A percentile compares a stretch with the other conserved stretches of the same genome.
Evolutionary conservation across 345 rosid species (phyloP).

Genomic region (Citrus trifoliata): DNA sequence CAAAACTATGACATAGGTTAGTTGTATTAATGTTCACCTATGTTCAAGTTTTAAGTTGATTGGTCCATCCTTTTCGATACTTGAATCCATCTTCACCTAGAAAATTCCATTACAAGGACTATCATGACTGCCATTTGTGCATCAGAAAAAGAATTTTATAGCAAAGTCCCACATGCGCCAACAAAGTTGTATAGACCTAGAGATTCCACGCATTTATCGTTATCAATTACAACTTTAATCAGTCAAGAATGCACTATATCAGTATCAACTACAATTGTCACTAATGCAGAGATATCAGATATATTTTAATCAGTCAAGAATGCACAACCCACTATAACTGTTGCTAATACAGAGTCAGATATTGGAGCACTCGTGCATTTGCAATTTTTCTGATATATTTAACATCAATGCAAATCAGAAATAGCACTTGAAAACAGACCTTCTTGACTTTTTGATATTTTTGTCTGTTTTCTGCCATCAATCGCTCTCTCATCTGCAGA

Average conservation of each 20-base stretch:
- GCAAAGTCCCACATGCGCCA: not conserved
- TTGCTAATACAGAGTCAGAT: not conserved
- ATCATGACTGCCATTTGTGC: not conserved
- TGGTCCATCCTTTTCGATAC: not conserved
- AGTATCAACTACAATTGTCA: not conserved
- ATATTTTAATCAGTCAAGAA: too few species aligned
- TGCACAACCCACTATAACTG: too few species aligned
- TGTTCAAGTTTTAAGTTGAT: not conserved
- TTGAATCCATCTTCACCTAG: not conserved
- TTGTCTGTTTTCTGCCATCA: slow-evolving; percentile 97
- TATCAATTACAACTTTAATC: not conserved
- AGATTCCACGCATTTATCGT: not conserved
- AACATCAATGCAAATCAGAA: not conserved
- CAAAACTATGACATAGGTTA: not conserved
- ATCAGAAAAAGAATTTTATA: not conserved
- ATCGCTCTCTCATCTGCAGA: slow-evolving; percentile 84
- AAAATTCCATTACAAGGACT: not conserved
- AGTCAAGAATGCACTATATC: not conserved
- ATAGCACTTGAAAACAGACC: slow-evolving; percentile 42
- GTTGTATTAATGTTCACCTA: not conserved
- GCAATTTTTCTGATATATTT: not conserved
- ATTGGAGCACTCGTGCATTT: not conserved
- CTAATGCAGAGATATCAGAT: not conserved
- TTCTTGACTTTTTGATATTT: slow-evolving; percentile 93
- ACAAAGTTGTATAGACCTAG: not conserved